Percentiles rank a stretch among this genome's conserved stretches.
phyloP scores from a whole-genome alignment of 306 rosid genomes.

The Pyrus pyrifolia region DNA sequence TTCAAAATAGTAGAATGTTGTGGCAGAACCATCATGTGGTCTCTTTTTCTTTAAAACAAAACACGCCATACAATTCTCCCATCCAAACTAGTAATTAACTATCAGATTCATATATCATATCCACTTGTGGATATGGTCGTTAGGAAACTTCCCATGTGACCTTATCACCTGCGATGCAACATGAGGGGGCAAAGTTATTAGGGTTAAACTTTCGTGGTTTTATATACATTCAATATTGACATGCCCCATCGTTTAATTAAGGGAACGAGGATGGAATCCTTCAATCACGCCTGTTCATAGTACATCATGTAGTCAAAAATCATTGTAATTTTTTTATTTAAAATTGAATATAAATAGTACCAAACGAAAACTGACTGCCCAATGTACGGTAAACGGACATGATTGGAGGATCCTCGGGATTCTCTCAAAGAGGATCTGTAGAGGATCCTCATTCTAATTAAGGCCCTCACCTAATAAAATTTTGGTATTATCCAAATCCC shows the following conservation, averaged over 20 bases:
- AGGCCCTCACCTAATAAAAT: background rate
- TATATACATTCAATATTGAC: slow-evolving; percentile 13
- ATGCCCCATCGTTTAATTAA: background rate
- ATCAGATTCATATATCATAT: background rate
- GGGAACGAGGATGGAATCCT: background rate
- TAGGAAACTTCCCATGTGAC: background rate
- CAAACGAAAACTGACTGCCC: fast-evolving
- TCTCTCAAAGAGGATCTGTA: too few species aligned
- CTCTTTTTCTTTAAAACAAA: too few species aligned
- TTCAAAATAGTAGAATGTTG: too few species aligned
- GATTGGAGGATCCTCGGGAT: too few species aligned
- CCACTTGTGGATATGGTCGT: background rate
- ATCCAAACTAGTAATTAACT: background rate
- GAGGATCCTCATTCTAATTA: background rate
- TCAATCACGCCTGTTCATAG: fast-evolving
- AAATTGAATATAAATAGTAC: too few species aligned
- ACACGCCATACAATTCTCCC: background rate
- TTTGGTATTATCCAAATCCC: background rate
- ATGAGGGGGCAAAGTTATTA: background rate
- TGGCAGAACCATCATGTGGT: too few species aligned
- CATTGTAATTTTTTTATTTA: too few species aligned
- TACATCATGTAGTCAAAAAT: fast-evolving
- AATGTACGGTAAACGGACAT: fast-evolving
- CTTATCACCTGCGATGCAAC: background rate
- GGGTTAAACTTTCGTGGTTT: background rate